Conservation (phyloP, 2,329 filamentous ascomycete genomes). For the Phaeophleospora eucalypticola region DNA sequence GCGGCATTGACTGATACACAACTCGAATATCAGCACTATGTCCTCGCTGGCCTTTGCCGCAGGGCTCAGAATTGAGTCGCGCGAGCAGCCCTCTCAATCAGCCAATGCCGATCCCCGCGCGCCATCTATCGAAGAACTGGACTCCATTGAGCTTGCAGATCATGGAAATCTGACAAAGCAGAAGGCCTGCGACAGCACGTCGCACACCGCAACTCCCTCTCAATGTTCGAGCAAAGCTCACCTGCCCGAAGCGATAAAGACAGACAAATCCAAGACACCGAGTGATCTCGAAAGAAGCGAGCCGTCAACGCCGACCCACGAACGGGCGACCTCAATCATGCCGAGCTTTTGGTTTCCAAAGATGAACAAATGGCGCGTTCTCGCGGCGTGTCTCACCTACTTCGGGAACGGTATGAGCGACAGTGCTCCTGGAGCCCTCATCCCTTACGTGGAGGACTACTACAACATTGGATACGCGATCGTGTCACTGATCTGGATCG, state of each 20-base stretch:
- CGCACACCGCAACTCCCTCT: background rate
- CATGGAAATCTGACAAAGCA: conserved; percentile 13
- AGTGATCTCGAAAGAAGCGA: conserved; percentile 53
- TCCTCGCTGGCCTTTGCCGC: conserved; percentile 9
- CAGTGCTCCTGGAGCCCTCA: conserved; percentile 64
- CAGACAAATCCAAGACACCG: conserved; percentile 33
- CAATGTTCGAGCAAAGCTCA: background rate
- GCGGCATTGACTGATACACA: too few relatives aligned
- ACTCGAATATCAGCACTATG: too few relatives aligned
- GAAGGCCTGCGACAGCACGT: background rate
- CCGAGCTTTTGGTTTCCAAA: conserved; percentile 55
- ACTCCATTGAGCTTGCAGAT: conserved; percentile 25
- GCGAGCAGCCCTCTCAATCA: background rate
- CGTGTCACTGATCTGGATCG: conserved; percentile 70
- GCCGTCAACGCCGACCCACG: conserved; percentile 44
- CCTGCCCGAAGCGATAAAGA: too few relatives aligned
- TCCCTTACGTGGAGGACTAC: conserved; percentile 74
- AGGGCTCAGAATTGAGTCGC: conserved; percentile 9
- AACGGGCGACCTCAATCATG: conserved; percentile 45
- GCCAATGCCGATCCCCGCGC: conserved; percentile 8
- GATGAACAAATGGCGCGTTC: conserved; percentile 67
- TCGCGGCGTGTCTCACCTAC: conserved; percentile 61
- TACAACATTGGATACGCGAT: conserved; percentile 73
- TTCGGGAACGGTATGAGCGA: conserved; percentile 71
- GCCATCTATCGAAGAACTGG: conserved; percentile 25